These are phyloP conservation scores for Medakamo hakoo DNA, from an alignment of 139 green algal species.

Conservation along the genomic window DNA sequence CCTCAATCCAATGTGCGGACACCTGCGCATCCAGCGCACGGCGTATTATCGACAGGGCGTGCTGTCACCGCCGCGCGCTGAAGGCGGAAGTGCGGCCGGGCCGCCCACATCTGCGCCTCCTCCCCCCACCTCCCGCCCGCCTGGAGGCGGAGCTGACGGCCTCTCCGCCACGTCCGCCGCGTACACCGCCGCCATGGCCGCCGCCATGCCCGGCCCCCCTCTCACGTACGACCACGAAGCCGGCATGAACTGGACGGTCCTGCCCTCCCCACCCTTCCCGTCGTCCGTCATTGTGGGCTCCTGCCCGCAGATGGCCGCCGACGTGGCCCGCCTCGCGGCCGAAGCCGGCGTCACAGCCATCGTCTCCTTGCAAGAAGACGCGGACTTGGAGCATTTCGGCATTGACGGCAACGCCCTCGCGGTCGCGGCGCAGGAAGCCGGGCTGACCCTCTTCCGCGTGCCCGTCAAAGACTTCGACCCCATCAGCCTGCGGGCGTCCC, in stretches of 20 bases:
- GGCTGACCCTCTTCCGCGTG: background rate
- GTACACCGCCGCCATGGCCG: conserved; percentile 19
- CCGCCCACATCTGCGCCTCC: too few relatives aligned
- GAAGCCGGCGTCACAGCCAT: conserved; percentile 1
- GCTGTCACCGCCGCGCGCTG: too few relatives aligned
- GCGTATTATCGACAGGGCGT: too few relatives aligned
- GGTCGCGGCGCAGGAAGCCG: background rate
- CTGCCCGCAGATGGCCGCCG: conserved; percentile 15
- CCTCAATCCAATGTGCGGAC: too few relatives aligned
- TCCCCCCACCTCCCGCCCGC: too few relatives aligned
- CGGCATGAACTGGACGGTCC: conserved; percentile 27
- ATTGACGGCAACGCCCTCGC: background rate
- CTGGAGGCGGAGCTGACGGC: too few relatives aligned
- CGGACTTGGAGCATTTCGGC: background rate
- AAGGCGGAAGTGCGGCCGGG: too few relatives aligned
- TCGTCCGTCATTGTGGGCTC: conserved; percentile 27
- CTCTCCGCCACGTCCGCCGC: background rate
- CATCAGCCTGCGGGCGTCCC: background rate
- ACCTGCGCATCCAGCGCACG: too few relatives aligned
- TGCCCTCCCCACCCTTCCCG: too few relatives aligned
- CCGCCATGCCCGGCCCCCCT: conserved; percentile 11
- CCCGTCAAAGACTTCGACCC: background rate
- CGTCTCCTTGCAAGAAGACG: conserved; percentile 9
- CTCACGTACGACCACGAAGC: conserved; percentile 19
- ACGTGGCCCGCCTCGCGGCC: background rate